Evolutionary conservation across 1,284 basidiomycete genomes (phyloP), one percentile per base, ranked within the genome.

Genomic region (Moesziomyces sp.): DNA sequence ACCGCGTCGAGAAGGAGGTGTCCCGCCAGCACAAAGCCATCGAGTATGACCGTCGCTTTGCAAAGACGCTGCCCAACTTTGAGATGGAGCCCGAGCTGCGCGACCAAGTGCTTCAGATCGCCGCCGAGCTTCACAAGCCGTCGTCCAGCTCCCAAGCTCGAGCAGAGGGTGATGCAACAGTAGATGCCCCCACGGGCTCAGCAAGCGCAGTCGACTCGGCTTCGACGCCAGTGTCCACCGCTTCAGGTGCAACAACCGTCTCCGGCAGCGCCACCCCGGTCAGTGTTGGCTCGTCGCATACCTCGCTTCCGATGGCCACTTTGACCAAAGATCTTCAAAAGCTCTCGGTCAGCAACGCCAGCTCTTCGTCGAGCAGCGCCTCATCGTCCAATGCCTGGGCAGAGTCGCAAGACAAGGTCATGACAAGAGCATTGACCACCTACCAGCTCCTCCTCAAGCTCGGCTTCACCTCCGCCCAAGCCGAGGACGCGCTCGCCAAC

Each of bases 1-100:
- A 95, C 18, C 93, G 90, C 77, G 91, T 89, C 3, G 93, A 97
- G 81, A 95, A 92, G 85, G 97, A 98, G 77, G 89, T 95, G 55
- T 85, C 87, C 2, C 88, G 93, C 79, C 88, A 88, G 14, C 79
- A 89, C 58, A 90, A 89, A 86, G 89, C 88, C 53, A 90, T 97
- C 64, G 93, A 96, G 67, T 90, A 89, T 69, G 96, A 99, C 58
- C 88, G 91, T 61, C 89, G 93, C 24, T 88, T 90, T 63, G 88
- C 94, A 0, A 89, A 88, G 66, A 88, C 88, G 0, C 87, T 93
- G 52, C 88, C 89, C 11, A 86, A 83, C 44, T 85, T 97, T 26
- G 89, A 90, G 55, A 79, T 95, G 49, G 90, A 93, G 76, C 81
- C 88, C 28, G 61, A 75, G 11, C 84, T 92, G 46, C 86, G 89